phyloP scores from a whole-genome alignment of 371 early-diverging fungal species.

The Saksenaea vasiformis region DNA sequence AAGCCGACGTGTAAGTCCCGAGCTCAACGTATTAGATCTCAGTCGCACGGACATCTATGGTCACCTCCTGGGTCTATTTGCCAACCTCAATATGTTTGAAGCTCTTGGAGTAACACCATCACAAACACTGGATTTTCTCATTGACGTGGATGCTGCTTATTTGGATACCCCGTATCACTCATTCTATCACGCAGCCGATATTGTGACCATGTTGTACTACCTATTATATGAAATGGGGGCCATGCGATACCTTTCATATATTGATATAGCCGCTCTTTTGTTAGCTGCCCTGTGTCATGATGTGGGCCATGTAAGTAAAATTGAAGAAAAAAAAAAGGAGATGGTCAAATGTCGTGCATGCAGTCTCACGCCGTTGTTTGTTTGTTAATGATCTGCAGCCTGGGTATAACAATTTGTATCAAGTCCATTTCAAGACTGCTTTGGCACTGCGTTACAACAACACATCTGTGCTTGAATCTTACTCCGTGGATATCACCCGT shows the following conservation, averaged over 20 bases:
- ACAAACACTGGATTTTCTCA: conserved; percentile 75
- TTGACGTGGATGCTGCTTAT: conserved; percentile 78
- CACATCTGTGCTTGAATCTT: conserved; percentile 76
- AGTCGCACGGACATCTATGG: conserved; percentile 30
- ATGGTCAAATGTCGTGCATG: conserved; percentile 1
- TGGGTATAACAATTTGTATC: conserved; percentile 83
- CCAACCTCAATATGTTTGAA: conserved; percentile 13
- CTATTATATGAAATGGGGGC: conserved; percentile 68
- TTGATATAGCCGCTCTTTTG: conserved; percentile 75
- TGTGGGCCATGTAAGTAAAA: conserved; percentile 79
- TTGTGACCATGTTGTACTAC: conserved; percentile 78
- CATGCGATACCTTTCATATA: conserved; percentile 56
- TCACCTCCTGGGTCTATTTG: conserved; percentile 30
- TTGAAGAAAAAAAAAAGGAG: conserved; percentile 14
- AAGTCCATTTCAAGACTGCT: conserved; percentile 76
- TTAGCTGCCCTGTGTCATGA: conserved; percentile 91
- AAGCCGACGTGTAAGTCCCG: conserved; percentile 14
- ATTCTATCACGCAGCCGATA: conserved; percentile 90
- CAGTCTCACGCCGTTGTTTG: conserved; percentile 1
- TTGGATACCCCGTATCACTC: conserved; percentile 81
- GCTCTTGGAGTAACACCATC: conserved; percentile 47
- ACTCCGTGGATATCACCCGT: conserved; percentile 69
- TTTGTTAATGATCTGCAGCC: conserved; percentile 53
- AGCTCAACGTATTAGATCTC: conserved; percentile 26
- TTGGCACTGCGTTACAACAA: conserved; percentile 65